phyloP scores from a whole-genome alignment of 2,329 filamentous ascomycete genomes.

The Fusarium siculi region DNA sequence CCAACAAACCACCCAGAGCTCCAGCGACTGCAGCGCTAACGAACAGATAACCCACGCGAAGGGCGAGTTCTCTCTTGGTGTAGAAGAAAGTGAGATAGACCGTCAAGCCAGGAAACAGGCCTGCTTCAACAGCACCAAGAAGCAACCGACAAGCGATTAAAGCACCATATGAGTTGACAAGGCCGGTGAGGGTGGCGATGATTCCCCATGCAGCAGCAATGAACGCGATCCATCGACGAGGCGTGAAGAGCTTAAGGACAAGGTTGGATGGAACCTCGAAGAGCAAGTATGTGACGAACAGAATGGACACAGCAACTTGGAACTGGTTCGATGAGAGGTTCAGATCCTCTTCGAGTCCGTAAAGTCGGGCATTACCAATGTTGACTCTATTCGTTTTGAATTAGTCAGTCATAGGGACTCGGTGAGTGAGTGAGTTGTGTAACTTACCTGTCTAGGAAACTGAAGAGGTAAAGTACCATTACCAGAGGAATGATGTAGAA shows the following conservation, averaged over 20 bases:
- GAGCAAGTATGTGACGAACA: conserved; percentile 72
- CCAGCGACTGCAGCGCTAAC: conserved; percentile 77
- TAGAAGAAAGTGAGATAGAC: conserved; percentile 82
- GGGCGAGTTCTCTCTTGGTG: conserved; percentile 75
- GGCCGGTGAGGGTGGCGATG: conserved; percentile 75
- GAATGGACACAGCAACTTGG: conserved; percentile 73
- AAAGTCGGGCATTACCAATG: conserved; percentile 77
- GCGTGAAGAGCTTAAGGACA: conserved; percentile 70
- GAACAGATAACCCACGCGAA: conserved; percentile 79
- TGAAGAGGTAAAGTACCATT: conserved; percentile 78
- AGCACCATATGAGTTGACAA: conserved; percentile 72
- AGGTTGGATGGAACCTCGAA: conserved; percentile 75
- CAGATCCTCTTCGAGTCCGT: conserved; percentile 72
- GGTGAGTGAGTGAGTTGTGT: not conserved
- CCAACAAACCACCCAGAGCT: conserved; percentile 76
- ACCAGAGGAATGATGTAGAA: conserved; percentile 71
- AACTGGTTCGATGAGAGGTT: conserved; percentile 71
- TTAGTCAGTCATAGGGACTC: conserved; percentile 24
- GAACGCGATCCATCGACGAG: conserved; percentile 71
- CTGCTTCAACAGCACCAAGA: conserved; percentile 75
- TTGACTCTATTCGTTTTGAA: conserved; percentile 63
- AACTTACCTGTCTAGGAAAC: conserved; percentile 76
- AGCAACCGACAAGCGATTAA: conserved; percentile 76
- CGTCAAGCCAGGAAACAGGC: conserved; percentile 75
- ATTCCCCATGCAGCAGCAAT: conserved; percentile 74